A percentile compares a stretch with the other conserved stretches of the same genome.
Conservation (phyloP, 2,329 filamentous ascomycete species). For the Cylindrodendrum hubeiense region DNA sequence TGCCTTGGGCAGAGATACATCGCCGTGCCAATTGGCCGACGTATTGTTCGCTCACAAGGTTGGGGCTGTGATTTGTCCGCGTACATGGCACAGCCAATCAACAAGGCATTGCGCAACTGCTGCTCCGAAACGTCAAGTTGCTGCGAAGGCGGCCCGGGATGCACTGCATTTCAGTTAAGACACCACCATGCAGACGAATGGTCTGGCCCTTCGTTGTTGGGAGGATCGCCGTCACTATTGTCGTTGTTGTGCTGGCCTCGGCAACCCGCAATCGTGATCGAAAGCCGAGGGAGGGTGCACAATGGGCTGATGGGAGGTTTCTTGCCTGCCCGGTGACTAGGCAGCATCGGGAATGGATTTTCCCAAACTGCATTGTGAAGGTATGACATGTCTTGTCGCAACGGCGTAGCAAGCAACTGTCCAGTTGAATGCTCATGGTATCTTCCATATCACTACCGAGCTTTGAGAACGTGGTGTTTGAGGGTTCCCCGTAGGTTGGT, state of each 20-base stretch:
- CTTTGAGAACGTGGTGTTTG: neutral
- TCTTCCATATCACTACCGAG: neutral
- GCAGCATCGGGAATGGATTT: constrained; percentile 19
- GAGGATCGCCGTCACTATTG: neutral
- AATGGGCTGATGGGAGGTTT: constrained; percentile 24
- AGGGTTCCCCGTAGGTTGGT: neutral
- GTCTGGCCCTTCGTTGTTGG: neutral
- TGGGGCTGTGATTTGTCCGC: constrained; percentile 3
- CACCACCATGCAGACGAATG: neutral
- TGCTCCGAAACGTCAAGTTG: neutral
- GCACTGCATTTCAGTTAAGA: neutral
- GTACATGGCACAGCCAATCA: neutral
- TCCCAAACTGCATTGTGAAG: neutral
- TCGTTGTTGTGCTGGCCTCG: constrained; percentile 12
- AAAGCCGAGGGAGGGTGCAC: constrained; percentile 25
- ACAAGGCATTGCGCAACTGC: neutral
- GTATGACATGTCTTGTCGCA: neutral
- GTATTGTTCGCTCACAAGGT: neutral
- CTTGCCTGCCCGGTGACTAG: constrained; percentile 9
- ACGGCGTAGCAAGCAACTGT: neutral
- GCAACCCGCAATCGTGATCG: constrained; percentile 18
- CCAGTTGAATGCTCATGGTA: neutral
- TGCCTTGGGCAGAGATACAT: constrained; percentile 28
- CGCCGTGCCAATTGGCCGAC: constrained; percentile 4
- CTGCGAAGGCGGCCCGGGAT: neutral